Evolutionary conservation across 495 filamentous ascomycete genomes (phyloP).

Genomic region (Penicillium odoratum): DNA sequence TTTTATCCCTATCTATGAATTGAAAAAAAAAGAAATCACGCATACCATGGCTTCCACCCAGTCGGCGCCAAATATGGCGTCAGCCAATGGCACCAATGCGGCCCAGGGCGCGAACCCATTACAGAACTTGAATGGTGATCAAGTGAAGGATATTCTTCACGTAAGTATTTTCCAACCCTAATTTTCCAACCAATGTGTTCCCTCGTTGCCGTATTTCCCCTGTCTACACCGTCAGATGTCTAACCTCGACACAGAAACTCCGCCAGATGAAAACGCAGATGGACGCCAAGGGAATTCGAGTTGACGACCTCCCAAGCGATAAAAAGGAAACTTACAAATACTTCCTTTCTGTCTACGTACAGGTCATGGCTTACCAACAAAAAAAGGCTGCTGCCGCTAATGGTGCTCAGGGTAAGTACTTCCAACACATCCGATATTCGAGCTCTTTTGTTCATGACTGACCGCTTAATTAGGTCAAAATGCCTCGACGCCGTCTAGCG

Average conservation of each 20-base stretch:
- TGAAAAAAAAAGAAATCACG: conserved; percentile 26
- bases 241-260: conserved; percentile 62
- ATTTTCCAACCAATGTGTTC: background rate
- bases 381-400: conserved; percentile 41
- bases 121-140: conserved; percentile 56
- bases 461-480: conserved; percentile 29
- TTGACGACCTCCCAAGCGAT: conserved; percentile 54
- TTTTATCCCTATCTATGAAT: conserved; percentile 32
- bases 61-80: conserved; percentile 62
- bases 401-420: conserved; percentile 51
- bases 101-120: conserved; percentile 5
- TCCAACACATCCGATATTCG: background rate
- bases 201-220: conserved; percentile 5
- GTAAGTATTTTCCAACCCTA: conserved; percentile 38
- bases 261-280: conserved; percentile 55
- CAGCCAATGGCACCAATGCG: conserved; percentile 56
- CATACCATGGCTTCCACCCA: conserved; percentile 74
- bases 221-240: background rate
- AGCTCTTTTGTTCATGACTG: background rate
- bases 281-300: conserved; percentile 57
- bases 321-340: conserved; percentile 9
- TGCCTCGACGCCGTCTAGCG: conserved; percentile 49
- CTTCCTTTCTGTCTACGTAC: conserved; percentile 35
- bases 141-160: conserved; percentile 60
- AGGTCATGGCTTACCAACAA: conserved; percentile 38